Conservation (phyloP, 257 asterid genomes). For the Dorcoceras hygrometricum region DNA sequence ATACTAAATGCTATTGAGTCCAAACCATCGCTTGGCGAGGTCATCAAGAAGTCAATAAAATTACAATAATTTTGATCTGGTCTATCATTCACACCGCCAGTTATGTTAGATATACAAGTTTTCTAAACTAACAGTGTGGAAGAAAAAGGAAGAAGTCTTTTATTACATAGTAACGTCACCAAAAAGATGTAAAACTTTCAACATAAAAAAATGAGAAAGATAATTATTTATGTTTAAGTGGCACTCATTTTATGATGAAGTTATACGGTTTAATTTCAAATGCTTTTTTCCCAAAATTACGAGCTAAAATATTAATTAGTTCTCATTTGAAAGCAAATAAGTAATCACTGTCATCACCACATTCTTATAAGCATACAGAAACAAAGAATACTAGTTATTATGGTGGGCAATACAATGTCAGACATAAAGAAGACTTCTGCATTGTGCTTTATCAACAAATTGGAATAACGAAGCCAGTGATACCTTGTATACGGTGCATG, state of each 20-base stretch:
- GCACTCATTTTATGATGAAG: no score
- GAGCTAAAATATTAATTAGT: no score
- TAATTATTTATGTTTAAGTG: neutral
- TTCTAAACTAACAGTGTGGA: neutral
- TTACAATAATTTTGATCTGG: neutral
- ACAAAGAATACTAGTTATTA: neutral
- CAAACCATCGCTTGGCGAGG: no score
- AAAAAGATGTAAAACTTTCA: no score
- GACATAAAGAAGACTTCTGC: neutral
- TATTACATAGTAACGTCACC: no score
- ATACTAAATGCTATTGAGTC: no score
- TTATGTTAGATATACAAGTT: no score
- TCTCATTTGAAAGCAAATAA: neutral
- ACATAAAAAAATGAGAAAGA: no score
- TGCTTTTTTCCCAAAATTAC: no score
- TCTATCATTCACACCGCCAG: neutral
- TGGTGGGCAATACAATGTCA: neutral
- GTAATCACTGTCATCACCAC: neutral
- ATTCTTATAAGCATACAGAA: neutral
- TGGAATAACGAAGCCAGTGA: slow-evolving; percentile 8
- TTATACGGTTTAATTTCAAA: no score
- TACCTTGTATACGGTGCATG: slow-evolving; percentile 40
- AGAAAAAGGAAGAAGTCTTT: neutral
- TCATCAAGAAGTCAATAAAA: neutral
- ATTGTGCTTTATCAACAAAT: neutral